Evolutionary conservation across 495 filamentous ascomycete species (phyloP), one percentile per base, ranked within the genome.

Genomic region (Daldinia bambusicola): DNA sequence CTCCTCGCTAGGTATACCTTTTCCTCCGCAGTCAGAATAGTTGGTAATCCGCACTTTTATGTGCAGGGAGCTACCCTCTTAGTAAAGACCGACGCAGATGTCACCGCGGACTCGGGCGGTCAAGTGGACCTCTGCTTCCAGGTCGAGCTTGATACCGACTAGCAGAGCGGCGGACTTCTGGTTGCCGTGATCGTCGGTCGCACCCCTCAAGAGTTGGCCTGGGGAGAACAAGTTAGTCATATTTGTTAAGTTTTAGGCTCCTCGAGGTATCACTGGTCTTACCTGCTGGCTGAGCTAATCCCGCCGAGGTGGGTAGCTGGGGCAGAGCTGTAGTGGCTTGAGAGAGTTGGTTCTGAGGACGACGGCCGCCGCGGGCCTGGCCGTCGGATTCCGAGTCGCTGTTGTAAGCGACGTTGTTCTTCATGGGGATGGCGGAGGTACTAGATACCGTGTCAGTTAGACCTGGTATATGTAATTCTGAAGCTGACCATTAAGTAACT

Each of bases 111-210:
- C 75, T 66, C 81, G 67, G n/a, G 81, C 81, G 2, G 81, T 82
- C 63, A 84, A 63, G 66, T 84, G 81, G 20, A 84, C 79, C 62
- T 84, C 81, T 3, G 81, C 81, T 56, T 84, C 81, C 30, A 84
- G 58, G 70, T 84, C 81, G 37, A 84, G 78, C 76, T 84, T 84
- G 70, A 84, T 84, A 41, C 81, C 81, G 56, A 84, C 76, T 30
- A 81, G 72, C 22, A 84, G 75, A 20, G 79, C 80, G 2, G 81
- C 80, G 37, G 78, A 62, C 67, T 81, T 82, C 59, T 81, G 76
- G 62, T 82, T 78, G 38, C 81, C 81, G 36, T 82, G 56, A 9
- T 82, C 80, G 56, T 84, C 80, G 50, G 75, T 76, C 0, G 81
- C 77, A 14, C 81, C 81, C 68, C 76, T 79, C 16, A 84, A 69